Conservation (phyloP, 129 eudicot genomes). For the Tanacetum coccineum region DNA sequence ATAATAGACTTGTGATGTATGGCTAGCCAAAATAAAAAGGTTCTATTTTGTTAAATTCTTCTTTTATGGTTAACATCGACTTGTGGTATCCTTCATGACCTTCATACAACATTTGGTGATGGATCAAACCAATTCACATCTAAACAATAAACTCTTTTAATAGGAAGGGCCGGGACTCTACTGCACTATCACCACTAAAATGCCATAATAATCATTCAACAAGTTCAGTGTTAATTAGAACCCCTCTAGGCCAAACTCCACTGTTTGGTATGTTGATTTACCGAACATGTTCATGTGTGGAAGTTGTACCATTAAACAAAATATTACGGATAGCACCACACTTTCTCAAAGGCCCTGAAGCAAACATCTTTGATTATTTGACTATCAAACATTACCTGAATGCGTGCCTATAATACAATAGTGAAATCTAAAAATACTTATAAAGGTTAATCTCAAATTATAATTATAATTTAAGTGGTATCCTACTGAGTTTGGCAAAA, state of each 20-base stretch:
- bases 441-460: background rate
- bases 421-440: background rate
- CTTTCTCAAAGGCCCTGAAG: slow-evolving; percentile 12
- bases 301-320: background rate
- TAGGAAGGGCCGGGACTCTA: background rate
- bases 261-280: background rate
- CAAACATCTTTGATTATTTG: slow-evolving; percentile 10
- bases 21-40: background rate
- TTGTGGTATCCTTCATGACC: background rate
- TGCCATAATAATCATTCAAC: background rate
- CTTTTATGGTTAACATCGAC: background rate
- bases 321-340: background rate
- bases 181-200: background rate
- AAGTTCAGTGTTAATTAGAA: background rate
- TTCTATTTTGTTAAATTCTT: background rate
- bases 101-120: background rate
- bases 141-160: background rate
- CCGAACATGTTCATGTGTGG: background rate
- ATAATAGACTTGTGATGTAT: background rate
- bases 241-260: background rate
- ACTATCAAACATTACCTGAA: background rate
- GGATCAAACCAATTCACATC: background rate
- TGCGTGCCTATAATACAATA: background rate
- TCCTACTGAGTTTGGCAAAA: too few species aligned
- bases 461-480: background rate